Evolutionary conservation across 2,329 filamentous ascomycete genomes (phyloP), one percentile per base, ranked within the genome.

Genomic region (Cladobotryum mycophilum): DNA sequence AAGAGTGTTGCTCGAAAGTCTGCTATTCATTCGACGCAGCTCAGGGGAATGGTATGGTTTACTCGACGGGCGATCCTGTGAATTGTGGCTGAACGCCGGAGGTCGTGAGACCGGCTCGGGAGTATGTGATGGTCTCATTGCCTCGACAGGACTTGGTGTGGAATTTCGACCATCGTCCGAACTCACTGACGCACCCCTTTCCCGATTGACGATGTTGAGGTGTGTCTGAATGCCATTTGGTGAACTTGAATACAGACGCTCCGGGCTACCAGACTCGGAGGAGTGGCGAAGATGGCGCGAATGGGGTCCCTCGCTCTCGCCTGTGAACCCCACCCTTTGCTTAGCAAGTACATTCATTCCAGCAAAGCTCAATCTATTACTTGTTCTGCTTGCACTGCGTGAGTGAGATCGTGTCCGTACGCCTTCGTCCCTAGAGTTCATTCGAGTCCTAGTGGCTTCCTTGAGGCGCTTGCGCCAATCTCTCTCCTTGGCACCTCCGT

Each of bases 381-480:
- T 80, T 57, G 75, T 79, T 43, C 79, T 76, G 58, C 82, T 82
- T 55, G 78, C 80, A 53, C 77, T 76, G 51, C 77, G 74, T 53
- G 75, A 73, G 25, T 74, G 72, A 18, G 64, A 63, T 25, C 74
- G 72, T 18, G 62, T 64, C 9, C 60, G 64, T 6, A 68, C 65
- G 14, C 72, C 71, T n/a, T 79, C 76, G 42, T 81, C 78, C 45
- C 81, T 72, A 14, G 75, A 77, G 25, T 81, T 82, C 81, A 95
- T 92, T 18, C 89, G 82, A 49, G 81, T 82, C 4, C 86, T 83
- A 0, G 92, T 96, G 41, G 92, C 74, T 52, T 96, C 90, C 70
- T 96, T 97, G 65, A 99, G 70, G 61, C 86, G 83, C 63, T 84
- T 86, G 58, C 91, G 83, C 93, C 93, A 99, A 57, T 96, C 88